Base-by-base conservation (phyloP, 1,139 yeast genomes). In the Protomyces inundatus region DNA sequence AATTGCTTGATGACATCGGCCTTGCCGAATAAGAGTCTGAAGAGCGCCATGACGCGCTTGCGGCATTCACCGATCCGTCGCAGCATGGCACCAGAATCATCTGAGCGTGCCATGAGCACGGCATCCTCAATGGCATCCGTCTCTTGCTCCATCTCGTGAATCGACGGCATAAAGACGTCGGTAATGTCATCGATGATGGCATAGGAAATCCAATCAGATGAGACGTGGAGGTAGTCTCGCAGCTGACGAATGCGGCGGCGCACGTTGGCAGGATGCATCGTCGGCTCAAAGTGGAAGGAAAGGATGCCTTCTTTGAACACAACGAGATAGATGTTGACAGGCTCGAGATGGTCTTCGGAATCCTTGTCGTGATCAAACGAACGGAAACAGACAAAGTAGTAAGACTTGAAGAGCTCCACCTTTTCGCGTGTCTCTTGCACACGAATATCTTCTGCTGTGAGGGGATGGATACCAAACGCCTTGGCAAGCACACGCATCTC, bases 1-100 rank as follows among this genome's bases (percentile, higher is more conserved):
- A 93, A 90, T 96, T 91, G 93, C 72, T 89, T 88, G 71, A 93
- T 90, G 66, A 93, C 98, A 75, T 95, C 98, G 0, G 98, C 98
- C 74, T 93, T 93, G 67, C 97, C 96, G 35, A 95, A 86, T 62
- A 93, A 80, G 67, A 93, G 79, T 71, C 98, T 81, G 88, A 93
- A 86, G 73, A 91, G 79, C 0, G 96, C 87, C 97, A 91, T 91
- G 50, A 90, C 95, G 72, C 87, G 88, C 67, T 93, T 81, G 73
- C 98, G 83, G 12, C 96, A 84, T 71, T 89, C 95, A 65, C 97
- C 97, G 69, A 91, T 89, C 68, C 88, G 81, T 68, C 84, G 83
- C 71, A 91, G 79, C 72, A 68, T 69, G 54, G 77, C 76, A 65
- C 88, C 81, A 70, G 87, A 86, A 72, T 88, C 93, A 6, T 61